Evolutionary conservation across 2,329 filamentous ascomycete genomes (phyloP).

Genomic region (Aspergillus quadrilineatus): DNA sequence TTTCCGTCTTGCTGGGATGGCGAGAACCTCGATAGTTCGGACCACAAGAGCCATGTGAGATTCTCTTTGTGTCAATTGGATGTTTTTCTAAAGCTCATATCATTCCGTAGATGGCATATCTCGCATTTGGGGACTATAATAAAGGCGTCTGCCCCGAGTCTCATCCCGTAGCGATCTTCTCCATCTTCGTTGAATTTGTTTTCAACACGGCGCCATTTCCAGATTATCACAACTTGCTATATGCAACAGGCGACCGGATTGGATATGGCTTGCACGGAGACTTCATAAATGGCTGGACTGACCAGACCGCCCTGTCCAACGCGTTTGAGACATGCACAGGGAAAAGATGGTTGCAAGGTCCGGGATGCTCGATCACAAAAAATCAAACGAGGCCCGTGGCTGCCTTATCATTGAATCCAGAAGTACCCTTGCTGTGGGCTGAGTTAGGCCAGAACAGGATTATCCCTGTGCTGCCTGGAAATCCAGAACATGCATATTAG

Average conservation of each 20-base stretch:
- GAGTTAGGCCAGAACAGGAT: constrained; percentile 19
- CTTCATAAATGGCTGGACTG: constrained; percentile 52
- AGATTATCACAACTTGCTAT: constrained; percentile 46
- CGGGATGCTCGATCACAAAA: constrained; percentile 21
- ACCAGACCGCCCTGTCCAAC: constrained; percentile 39
- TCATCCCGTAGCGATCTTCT: constrained; percentile 57
- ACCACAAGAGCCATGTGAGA: constrained; percentile 37
- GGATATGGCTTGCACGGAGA: constrained; percentile 57
- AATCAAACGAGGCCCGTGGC: constrained; percentile 13
- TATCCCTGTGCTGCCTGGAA: constrained; percentile 17
- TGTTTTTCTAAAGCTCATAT: background rate
- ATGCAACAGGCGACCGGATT: constrained; percentile 50
- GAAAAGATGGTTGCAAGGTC: constrained; percentile 7
- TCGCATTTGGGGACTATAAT: constrained; percentile 32
- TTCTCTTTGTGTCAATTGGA: background rate
- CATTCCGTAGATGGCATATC: constrained; percentile 35
- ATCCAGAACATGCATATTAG: background rate
- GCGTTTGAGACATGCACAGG: constrained; percentile 36
- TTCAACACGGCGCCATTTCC: constrained; percentile 55
- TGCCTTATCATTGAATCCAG: constrained; percentile 10
- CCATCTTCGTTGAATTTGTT: constrained; percentile 61
- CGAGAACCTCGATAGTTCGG: constrained; percentile 30
- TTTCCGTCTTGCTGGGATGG: constrained; percentile 43
- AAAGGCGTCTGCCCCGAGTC: constrained; percentile 33
- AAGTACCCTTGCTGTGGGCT: constrained; percentile 15